These are phyloP conservation scores for Backusella parvicylindrica DNA, from an alignment of 192 early-diverging fungal species.

Conservation along the genomic window DNA sequence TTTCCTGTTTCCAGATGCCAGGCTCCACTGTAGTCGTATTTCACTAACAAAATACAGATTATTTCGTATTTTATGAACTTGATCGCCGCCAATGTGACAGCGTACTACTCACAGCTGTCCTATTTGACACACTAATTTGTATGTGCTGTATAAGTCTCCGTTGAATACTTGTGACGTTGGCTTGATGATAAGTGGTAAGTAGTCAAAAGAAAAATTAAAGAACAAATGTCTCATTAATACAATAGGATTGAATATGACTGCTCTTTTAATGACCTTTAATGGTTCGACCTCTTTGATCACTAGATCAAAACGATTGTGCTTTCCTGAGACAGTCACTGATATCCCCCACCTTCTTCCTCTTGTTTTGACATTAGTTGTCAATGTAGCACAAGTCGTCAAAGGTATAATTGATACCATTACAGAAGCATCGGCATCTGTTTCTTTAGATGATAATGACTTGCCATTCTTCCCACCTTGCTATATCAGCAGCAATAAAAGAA, in stretches of 20 bases:
- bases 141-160: too few relatives aligned
- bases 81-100: too few relatives aligned
- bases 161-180: too few relatives aligned
- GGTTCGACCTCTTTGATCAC: constrained; percentile 3
- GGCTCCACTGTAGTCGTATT: too few relatives aligned
- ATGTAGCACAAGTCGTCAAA: neutral
- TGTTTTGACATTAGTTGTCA: neutral
- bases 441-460: constrained; percentile 5
- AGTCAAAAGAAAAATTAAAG: neutral
- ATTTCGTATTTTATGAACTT: too few relatives aligned
- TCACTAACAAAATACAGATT: too few relatives aligned
- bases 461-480: constrained; percentile 1
- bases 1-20: too few relatives aligned
- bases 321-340: neutral
- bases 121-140: too few relatives aligned
- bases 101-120: too few relatives aligned
- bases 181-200: neutral
- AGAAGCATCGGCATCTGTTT: constrained; percentile 6
- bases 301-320: constrained; percentile 5
- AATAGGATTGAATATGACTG: constrained; percentile 5
- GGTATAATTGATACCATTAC: neutral
- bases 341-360: constrained; percentile 6
- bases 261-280: constrained; percentile 10
- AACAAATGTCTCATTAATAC: neutral
- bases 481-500: neutral